Base-by-base conservation (phyloP, 805 yeast genomes). In the Starmerella powellii region DNA sequence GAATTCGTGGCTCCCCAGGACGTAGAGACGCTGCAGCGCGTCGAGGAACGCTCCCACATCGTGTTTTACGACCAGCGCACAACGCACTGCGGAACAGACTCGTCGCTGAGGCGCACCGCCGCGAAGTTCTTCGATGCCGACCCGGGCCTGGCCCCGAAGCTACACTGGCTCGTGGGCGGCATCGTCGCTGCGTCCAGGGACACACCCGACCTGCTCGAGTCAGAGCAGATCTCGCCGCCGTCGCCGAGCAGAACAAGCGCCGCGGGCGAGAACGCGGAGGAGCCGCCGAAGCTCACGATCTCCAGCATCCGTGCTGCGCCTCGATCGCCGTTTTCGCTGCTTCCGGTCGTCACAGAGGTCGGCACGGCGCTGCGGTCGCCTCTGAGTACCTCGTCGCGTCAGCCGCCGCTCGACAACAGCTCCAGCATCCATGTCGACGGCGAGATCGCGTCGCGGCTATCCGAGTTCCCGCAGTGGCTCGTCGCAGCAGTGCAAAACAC, bases 381-480 rank as follows among this genome's bases (percentile, higher is more conserved):
- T 3, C n/a, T 48, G 15, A 37, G 24, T 29, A 35, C 46, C 19
- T 42, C 47, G 16, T 34, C 37, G n/a, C 44, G 38, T 2, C 24
- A 35, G 20, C 45, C 48, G 17, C 31, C 37, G 8, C 37, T 45
- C 12, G 49, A 52, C 48, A 41, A 46, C 43, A n/a, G 54, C 49
- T 6, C 51, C 34, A n/a, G 49, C 12, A 37, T 52, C 38, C 34
- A 36, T 37, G 35, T 38, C 33, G 28, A 44, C 20, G 29, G 38
- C 23, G 38, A 45, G 11, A 34, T 47, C 8, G 36, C 35, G 3
- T 17, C 35, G 6, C 36, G 45, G 13, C 36, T 47, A 31, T 41
- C 48, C 6, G 40, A 36, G 17, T 59, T 78, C 39, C 85, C 86
- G 1, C 33, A 40, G 2, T 80, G 87, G 87, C 62, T 78, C 21